Base-by-base conservation (phyloP, 192 early-diverging fungal genomes). In the Entrophospora sp. region DNA sequence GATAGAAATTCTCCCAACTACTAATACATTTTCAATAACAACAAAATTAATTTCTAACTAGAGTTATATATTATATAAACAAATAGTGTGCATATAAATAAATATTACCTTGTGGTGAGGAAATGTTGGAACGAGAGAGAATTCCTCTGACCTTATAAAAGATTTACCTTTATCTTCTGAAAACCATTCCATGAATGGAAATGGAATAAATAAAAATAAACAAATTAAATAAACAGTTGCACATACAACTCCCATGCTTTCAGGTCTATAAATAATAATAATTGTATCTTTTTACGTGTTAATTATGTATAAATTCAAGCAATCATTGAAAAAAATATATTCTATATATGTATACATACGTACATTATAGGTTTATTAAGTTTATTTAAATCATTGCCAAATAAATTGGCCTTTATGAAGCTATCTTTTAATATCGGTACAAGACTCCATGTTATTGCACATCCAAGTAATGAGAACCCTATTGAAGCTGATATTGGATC, bases 161-260 rank as follows among this genome's bases (percentile, higher is more conserved):
- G 71, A 38, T 25, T 63, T 72, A 46, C 63, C 69, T n/a, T 59
- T 34, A 12, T 59, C 43, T 18, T 71, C 79, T 59, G 68, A 65
- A 73, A 93, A 88, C 89, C 90, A 97, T 18, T 77, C 73, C 49
- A 91, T 81, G 71, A 99, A 99, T 10, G 92, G 95, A 24, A 93
- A 88, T 0, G 97, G 97, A 25, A 98, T 94, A 67, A 97, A 96
- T 27, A 95, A 44, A 69, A 97, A 94, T 66, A 97, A 82, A 12
- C 78, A 79, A 9, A 91, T 83, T 42, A 98, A 77, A 62, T 98
- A 99, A 24, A 96, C 79, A 24, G 91, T 81, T 14, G 92, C 95
- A 0, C 85, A 85, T 4, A 96, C 79, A 51, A 94, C 83, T 20
- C 97, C 97, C 91, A 94, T 90, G 67, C 87, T 91, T 75, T 99